phyloP scores from a whole-genome alignment of 2,329 filamentous ascomycete genomes.

The Paracamarosporium sp. region DNA sequence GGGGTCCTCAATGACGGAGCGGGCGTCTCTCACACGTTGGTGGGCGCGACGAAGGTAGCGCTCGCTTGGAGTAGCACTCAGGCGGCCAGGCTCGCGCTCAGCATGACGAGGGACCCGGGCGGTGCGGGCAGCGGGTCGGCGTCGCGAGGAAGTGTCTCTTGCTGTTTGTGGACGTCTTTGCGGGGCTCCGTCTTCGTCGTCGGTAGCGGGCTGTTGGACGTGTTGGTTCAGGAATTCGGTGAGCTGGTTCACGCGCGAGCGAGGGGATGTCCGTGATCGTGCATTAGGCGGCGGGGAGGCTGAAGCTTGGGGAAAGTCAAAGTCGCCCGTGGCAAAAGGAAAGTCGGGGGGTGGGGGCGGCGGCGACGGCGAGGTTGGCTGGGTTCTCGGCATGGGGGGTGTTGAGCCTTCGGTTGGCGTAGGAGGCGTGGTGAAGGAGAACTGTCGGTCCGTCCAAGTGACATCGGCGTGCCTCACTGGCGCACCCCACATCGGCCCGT shows the following conservation, averaged over 20 bases:
- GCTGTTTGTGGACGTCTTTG: conserved; percentile 15
- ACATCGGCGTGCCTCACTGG: background rate
- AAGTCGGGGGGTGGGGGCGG: conserved; percentile 35
- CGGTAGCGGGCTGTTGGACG: background rate
- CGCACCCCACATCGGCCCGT: background rate
- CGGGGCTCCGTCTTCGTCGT: conserved; percentile 1
- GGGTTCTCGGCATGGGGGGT: conserved; percentile 37
- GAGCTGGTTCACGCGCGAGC: conserved; percentile 4
- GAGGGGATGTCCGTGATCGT: conserved; percentile 8
- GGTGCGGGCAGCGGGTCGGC: conserved; percentile 26
- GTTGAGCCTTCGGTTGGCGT: conserved; percentile 24
- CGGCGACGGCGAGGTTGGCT: conserved; percentile 32
- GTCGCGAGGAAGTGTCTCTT: conserved; percentile 12
- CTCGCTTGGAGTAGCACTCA: conserved; percentile 42
- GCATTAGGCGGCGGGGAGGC: conserved; percentile 24
- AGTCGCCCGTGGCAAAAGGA: conserved; percentile 47
- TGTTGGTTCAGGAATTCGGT: conserved; percentile 10
- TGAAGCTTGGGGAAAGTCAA: conserved; percentile 55
- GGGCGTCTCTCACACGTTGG: conserved; percentile 35
- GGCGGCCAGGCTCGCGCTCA: conserved; percentile 31
- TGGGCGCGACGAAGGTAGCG: conserved; percentile 44
- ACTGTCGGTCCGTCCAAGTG: background rate
- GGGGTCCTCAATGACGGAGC: conserved; percentile 29
- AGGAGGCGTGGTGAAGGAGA: background rate
- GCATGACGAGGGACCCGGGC: conserved; percentile 23